Base-by-base conservation (phyloP, 495 filamentous ascomycete genomes). In the Daldinia bambusicola region DNA sequence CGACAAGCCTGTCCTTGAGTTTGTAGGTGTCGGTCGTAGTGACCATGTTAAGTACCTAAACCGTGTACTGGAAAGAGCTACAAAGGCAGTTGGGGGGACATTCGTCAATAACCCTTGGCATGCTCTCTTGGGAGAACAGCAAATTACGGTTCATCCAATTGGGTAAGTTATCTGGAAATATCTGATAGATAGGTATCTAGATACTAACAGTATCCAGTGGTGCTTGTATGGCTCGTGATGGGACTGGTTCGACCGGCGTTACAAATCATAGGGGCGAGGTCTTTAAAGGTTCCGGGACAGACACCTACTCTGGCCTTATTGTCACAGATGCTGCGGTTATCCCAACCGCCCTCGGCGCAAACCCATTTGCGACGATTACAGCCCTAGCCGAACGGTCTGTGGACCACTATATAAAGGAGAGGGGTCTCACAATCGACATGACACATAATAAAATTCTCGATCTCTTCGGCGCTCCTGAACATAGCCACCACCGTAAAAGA, bases 331-430 rank as follows among this genome's bases (percentile, higher is more conserved):
- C 77, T 30, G 83, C 88, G n/a, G 76, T 88, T 1, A 84, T 92
- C 62, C 89, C 90, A 1, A 86, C 86, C 37, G 83, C 88, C n/a
- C 77, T 92, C 12, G 88, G 88, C 32, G 87, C 88, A 12, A 92
- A 92, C 70, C 89, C 89, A n/a, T 86, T 90, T 62, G 90, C 88
- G 14, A 92, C 89, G 2, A 91, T 91, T 40, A 84, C 89, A 0
- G 89, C 90, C 18, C 81, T 92, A 26, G 87, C 90, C 0, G 89
- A 91, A 76, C 82, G 89, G 34, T 86, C 84, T 0, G 81, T 91
- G 9, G 84, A 86, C 56, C 75, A 78, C 2, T 83, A 88, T 51
- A 78, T 81, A 6, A 65, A 74, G 63, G 75, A 79, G 38, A 61
- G 80, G 12, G 70, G 74, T 1, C 80, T 88, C 32, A 65, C 60